Conservation (phyloP, 768 basidiomycete species). For the Leccinum pellstonianum region DNA sequence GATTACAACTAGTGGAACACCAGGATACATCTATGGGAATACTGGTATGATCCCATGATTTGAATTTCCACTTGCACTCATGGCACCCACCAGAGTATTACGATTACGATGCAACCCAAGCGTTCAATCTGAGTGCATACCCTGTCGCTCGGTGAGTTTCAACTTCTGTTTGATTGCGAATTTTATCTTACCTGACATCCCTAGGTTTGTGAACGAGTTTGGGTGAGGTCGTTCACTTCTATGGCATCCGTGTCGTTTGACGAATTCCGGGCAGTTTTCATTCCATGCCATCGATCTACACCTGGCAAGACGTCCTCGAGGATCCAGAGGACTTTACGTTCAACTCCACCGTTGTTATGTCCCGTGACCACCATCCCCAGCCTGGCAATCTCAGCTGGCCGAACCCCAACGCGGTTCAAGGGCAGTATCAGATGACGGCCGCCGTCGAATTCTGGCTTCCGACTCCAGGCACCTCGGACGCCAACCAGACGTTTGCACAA, state of each 20-base stretch:
- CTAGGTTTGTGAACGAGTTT: slow-evolving; percentile 58
- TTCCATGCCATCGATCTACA: slow-evolving; percentile 62
- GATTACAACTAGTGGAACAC: slow-evolving; percentile 45
- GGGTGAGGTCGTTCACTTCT: slow-evolving; percentile 36
- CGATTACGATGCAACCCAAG: slow-evolving; percentile 51
- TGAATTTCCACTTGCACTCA: neutral
- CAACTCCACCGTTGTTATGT: slow-evolving; percentile 55
- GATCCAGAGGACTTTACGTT: slow-evolving; percentile 53
- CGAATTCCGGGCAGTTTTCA: slow-evolving; percentile 43
- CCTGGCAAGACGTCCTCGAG: slow-evolving; percentile 55
- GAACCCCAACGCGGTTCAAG: slow-evolving; percentile 53
- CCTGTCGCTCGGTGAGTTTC: slow-evolving; percentile 43
- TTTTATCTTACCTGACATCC: neutral
- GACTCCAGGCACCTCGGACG: slow-evolving; percentile 44
- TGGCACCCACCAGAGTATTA: slow-evolving; percentile 44
- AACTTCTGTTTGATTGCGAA: neutral
- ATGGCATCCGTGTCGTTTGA: neutral
- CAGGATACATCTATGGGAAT: slow-evolving; percentile 56
- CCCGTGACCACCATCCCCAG: slow-evolving; percentile 56
- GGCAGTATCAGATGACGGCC: slow-evolving; percentile 51
- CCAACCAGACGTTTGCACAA: slow-evolving; percentile 59
- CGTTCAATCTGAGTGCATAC: slow-evolving; percentile 54
- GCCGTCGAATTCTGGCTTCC: slow-evolving; percentile 58
- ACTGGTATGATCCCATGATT: slow-evolving; percentile 34
- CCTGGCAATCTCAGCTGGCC: slow-evolving; percentile 52